Percentiles rank a stretch among this genome's conserved stretches.
Evolutionary conservation across 2,329 filamentous ascomycete species (phyloP).

Genomic region (Alternaria postmessia): DNA sequence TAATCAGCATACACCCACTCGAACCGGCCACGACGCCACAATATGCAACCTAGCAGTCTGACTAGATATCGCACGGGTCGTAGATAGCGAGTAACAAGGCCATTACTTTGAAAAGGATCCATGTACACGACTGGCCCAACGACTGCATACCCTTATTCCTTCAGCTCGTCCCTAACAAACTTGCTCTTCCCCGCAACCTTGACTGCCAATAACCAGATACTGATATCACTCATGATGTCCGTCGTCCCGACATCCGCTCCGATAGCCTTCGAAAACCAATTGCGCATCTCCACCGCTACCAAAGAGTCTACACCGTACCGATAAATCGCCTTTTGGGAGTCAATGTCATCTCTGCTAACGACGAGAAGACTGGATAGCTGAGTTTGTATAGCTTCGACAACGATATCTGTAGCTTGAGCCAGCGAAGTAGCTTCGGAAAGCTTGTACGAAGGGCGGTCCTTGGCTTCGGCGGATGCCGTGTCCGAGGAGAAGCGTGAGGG

Average conservation of each 20-base stretch:
- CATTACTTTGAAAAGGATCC: background rate
- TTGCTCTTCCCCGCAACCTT: conserved; percentile 20
- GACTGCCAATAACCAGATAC: conserved; percentile 17
- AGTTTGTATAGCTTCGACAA: conserved; percentile 22
- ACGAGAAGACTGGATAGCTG: conserved; percentile 23
- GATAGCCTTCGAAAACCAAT: conserved; percentile 27
- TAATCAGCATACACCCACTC: too few relatives aligned
- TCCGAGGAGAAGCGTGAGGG: conserved; percentile 13
- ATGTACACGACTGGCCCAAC: background rate
- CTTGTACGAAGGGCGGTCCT: conserved; percentile 15
- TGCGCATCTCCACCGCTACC: conserved; percentile 36
- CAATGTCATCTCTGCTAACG: conserved; percentile 29
- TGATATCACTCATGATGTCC: conserved; percentile 23
- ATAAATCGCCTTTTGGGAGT: conserved; percentile 30
- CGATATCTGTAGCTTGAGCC: conserved; percentile 15
- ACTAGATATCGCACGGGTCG: too few relatives aligned
- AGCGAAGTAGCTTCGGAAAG: conserved; percentile 13
- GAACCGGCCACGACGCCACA: background rate
- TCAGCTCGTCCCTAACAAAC: conserved; percentile 19
- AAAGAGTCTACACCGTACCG: conserved; percentile 39
- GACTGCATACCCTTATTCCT: background rate
- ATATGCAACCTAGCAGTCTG: background rate
- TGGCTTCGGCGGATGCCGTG: conserved; percentile 6
- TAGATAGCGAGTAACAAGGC: too few relatives aligned
- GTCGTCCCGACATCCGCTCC: conserved; percentile 18